phyloP scores from a whole-genome alignment of 2,329 filamentous ascomycete species.

The Cryphonectria japonica region DNA sequence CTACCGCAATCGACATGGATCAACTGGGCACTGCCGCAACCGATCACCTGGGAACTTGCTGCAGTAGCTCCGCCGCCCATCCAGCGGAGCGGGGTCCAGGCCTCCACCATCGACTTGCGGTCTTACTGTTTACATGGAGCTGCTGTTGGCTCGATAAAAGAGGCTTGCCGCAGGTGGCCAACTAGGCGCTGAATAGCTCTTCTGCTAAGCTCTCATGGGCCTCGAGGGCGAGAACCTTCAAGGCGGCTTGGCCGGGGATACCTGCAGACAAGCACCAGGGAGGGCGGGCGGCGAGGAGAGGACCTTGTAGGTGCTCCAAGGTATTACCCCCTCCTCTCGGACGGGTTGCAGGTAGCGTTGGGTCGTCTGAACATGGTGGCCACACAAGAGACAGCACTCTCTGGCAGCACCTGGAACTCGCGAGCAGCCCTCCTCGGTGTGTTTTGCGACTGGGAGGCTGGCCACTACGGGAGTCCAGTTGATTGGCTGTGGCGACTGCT shows the following conservation, averaged over 20 bases:
- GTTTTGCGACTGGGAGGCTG: not conserved
- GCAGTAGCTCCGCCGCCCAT: not conserved
- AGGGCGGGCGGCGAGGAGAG: not conserved
- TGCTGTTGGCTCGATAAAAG: not conserved
- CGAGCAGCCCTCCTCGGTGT: not conserved
- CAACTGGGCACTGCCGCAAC: slow-evolving; percentile 14
- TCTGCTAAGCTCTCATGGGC: not conserved
- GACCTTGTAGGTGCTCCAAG: not conserved
- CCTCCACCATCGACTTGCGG: not conserved
- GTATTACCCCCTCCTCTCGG: not conserved
- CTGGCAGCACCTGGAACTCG: not conserved
- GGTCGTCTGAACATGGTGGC: not conserved
- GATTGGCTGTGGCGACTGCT: slow-evolving; percentile 2
- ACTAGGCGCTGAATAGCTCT: not conserved
- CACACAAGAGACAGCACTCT: not conserved
- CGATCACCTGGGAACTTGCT: slow-evolving; percentile 1
- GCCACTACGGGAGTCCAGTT: not conserved
- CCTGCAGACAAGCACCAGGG: not conserved
- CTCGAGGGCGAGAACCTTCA: not conserved
- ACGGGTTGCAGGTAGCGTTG: not conserved
- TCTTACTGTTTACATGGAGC: not conserved
- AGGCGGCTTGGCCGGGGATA: not conserved
- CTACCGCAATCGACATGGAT: slow-evolving; percentile 14
- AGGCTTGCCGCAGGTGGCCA: not conserved
- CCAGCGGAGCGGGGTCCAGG: not conserved